Base-by-base conservation (phyloP, 78 protist genomes). In the Dictyostelium citrinum region DNA sequence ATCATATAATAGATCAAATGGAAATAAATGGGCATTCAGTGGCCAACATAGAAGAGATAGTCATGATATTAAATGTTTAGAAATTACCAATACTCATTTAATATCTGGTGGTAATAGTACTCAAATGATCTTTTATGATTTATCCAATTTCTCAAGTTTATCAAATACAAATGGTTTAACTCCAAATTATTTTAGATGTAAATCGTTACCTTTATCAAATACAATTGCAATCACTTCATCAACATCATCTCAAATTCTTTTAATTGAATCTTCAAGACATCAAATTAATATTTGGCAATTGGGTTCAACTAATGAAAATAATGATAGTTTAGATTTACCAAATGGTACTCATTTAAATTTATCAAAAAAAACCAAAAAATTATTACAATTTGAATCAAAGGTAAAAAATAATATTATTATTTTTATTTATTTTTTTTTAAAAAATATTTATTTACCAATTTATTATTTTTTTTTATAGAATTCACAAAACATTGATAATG, bases 351-450 rank as follows among this genome's bases (percentile, higher is more conserved):
- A 20, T 20, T 43, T 75, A 24, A 33, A 24, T 31, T 41, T 75
- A 41, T 41, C 81, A 7, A 2, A 75, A 41, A 75, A 75, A 75
- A 75, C 81, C n/a, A 75, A 75, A 75, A 75, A 75, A 75, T 24
- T 75, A 41, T 75, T 75, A 75, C 81, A 75, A 41, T 75, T 75
- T 16, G 81, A 75, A 75, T 75, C 81, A 75, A 75, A 75, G 55
- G 81, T 75, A 39, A 71, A 37, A 6, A 20, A 20, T 33, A 0
- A 33, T 5, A 22, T 70, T 31, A n/a, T 8, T n/a, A 60, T 24
- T 22, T 10, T 24, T n/a, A 24, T 60, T 7, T n/a, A 14, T n/a
- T n/a, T n/a, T 60, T 60, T 7, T 60, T 60, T 24, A n/a, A 60
- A 24, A 60, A 24, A 20, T 39, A 39, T 39, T 39, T 39, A 39